phyloP scores from a whole-genome alignment of 139 green algal species.

The Coccomyxa sp. region DNA sequence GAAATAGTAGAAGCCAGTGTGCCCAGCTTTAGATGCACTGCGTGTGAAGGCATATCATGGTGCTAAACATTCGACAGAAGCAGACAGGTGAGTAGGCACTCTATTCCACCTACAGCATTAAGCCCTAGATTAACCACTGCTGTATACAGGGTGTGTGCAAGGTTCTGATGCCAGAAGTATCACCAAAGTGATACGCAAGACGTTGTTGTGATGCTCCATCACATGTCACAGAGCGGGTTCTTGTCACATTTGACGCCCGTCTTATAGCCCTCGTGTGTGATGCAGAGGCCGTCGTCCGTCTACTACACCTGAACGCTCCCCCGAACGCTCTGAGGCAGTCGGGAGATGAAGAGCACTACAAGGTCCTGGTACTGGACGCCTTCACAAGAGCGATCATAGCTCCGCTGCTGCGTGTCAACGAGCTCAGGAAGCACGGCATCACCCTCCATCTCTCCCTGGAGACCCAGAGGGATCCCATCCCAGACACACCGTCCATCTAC shows the following conservation, averaged over 20 bases:
- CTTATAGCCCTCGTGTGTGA: neutral
- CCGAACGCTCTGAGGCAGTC: neutral
- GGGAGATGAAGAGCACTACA: slow-evolving; percentile 75
- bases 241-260: no score
- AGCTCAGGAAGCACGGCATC: slow-evolving; percentile 84
- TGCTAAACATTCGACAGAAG: slow-evolving; percentile 70
- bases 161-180: no score
- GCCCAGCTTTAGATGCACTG: no score
- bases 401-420: slow-evolving; percentile 84
- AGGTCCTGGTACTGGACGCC: slow-evolving; percentile 92
- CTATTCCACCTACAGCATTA: neutral
- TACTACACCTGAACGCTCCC: slow-evolving; percentile 56
- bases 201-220: no score
- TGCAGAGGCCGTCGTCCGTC: slow-evolving; percentile 55
- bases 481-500: slow-evolving; percentile 96
- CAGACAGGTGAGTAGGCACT: slow-evolving; percentile 55
- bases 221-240: no score
- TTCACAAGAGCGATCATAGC: slow-evolving; percentile 89
- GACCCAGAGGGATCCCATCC: slow-evolving; percentile 82
- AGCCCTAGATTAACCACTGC: neutral
- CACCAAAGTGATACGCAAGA: no score
- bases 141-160: no score
- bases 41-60: no score
- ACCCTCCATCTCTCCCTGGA: slow-evolving; percentile 93
- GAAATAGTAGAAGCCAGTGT: no score